A percentile compares a stretch with the other conserved stretches of the same genome.
Evolutionary conservation across 192 early-diverging fungal species (phyloP).

Genomic region (Endogone sp.): DNA sequence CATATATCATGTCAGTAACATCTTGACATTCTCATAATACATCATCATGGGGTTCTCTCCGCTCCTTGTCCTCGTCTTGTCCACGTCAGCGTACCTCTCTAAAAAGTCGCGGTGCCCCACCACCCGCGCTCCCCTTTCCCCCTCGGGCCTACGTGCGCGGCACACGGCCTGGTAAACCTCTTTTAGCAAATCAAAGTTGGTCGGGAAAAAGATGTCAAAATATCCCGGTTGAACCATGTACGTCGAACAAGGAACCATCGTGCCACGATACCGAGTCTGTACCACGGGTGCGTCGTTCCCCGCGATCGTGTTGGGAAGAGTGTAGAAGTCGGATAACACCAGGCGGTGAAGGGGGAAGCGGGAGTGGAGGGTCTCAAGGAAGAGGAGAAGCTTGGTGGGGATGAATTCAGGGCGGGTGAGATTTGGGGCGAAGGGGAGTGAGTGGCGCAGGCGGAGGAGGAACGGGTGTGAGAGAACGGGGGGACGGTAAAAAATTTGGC

Average conservation of each 20-base stretch:
- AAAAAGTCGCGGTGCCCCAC: conserved; percentile 81
- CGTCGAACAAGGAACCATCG: conserved; percentile 93
- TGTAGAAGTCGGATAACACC: conserved; percentile 86
- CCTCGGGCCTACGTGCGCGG: conserved; percentile 30
- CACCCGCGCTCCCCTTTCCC: conserved; percentile 48
- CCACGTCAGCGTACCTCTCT: conserved; percentile 68
- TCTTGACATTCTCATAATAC: conserved; percentile 90
- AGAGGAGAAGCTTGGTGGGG: conserved; percentile 75
- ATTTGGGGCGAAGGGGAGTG: conserved; percentile 82
- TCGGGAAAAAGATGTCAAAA: conserved; percentile 99
- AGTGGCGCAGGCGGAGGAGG: conserved; percentile 47
- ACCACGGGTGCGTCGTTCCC: conserved; percentile 90
- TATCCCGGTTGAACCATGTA: conserved; percentile 97
- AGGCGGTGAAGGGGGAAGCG: conserved; percentile 87
- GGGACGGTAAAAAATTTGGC: conserved; percentile 55
- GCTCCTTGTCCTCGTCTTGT: conserved; percentile 68
- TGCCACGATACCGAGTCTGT: conserved; percentile 85
- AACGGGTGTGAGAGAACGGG: conserved; percentile 51
- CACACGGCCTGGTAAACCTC: conserved; percentile 74
- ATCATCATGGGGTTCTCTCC: conserved; percentile 95
- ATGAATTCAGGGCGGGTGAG: conserved; percentile 84
- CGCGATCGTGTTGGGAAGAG: conserved; percentile 76
- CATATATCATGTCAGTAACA: conserved; percentile 51
- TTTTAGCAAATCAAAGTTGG: conserved; percentile 84
- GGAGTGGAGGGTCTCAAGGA: conserved; percentile 70